phyloP scores from a whole-genome alignment of 192 early-diverging fungal species.

The Entomortierella parvispora region DNA sequence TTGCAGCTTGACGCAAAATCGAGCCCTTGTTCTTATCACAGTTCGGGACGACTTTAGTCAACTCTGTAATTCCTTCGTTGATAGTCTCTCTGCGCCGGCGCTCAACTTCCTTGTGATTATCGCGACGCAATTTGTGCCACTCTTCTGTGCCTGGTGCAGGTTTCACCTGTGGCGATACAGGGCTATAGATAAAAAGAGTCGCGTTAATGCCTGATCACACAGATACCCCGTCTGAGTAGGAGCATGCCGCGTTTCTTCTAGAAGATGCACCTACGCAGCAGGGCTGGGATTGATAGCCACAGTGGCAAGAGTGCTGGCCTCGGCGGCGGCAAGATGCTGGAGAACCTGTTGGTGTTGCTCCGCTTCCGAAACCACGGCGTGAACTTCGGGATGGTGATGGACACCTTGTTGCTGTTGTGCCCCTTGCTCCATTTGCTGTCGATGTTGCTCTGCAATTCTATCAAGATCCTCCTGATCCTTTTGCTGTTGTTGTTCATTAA shows the following conservation, averaged over 20 bases:
- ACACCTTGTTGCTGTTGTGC: constrained; percentile 6
- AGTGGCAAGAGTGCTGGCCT: constrained; percentile 28
- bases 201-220: not conserved
- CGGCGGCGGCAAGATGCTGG: constrained; percentile 10
- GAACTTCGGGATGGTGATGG: not conserved
- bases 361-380: constrained; percentile 1
- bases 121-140: constrained; percentile 71
- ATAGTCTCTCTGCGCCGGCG: constrained; percentile 85
- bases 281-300: constrained; percentile 13
- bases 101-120: constrained; percentile 91
- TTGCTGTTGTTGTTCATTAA: constrained; percentile 1
- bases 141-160: constrained; percentile 70
- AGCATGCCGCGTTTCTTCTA: too few relatives aligned
- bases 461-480: constrained; percentile 16
- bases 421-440: constrained; percentile 4
- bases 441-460: constrained; percentile 16
- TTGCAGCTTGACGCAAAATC: constrained; percentile 75
- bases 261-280: constrained; percentile 20
- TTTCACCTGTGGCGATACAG: constrained; percentile 44
- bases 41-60: constrained; percentile 75
- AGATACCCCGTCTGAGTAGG: too few relatives aligned
- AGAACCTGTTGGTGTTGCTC: constrained; percentile 9
- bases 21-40: constrained; percentile 79
- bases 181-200: not conserved
- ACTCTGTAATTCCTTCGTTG: constrained; percentile 79